Base-by-base conservation (phyloP, 768 basidiomycete genomes). In the Phylloporus arenicola region DNA sequence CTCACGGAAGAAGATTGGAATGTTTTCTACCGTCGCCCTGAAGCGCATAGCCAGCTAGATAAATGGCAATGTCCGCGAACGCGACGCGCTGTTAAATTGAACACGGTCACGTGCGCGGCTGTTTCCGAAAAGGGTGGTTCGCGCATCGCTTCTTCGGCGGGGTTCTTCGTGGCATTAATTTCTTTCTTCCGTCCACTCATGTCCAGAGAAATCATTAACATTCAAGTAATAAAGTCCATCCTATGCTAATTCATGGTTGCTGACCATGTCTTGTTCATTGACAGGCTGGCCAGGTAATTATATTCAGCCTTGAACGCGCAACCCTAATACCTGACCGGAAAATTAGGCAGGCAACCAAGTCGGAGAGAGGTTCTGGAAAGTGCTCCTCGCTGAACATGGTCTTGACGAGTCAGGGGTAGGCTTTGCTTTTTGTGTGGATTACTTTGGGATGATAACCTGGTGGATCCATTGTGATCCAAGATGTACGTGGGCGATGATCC, bases 321-420 rank as follows among this genome's bases (percentile, higher is more conserved):
- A 56, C 47, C 53, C 49, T 53, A 51, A 53, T 45, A 46, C 54
- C 54, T 65, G 45, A 63, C 51, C 4, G 12, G 51, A 63, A 63
- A 46, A 5, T 50, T 54, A 84, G 81, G 85, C 85, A 25, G 82
- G 85, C 55, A 86, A 85, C 60, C 83, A 84, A 69, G 80, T 89
- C 39, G 91, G 92, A 46, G 87, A 89, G 60, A 77, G 78, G 40
- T 98, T 95, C 68, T 96, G 93, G 93, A 75, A 84, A 52, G 83
- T 86, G 78, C 80, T 95, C 50, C 76, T 96, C 20, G 79, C 82
- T 14, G 90, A 93, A 70, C 92, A 93, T 66, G 92, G 91, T 0
- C 74, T 93, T 44, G 83, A 86, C 61, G 69, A 80, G 19, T 70
- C 75, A 12, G 87, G 89, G 64, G 88, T 92, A 59, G 46, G 61